Conservation (phyloP, 2,329 filamentous ascomycete genomes). For the Diaporthe sp. region DNA sequence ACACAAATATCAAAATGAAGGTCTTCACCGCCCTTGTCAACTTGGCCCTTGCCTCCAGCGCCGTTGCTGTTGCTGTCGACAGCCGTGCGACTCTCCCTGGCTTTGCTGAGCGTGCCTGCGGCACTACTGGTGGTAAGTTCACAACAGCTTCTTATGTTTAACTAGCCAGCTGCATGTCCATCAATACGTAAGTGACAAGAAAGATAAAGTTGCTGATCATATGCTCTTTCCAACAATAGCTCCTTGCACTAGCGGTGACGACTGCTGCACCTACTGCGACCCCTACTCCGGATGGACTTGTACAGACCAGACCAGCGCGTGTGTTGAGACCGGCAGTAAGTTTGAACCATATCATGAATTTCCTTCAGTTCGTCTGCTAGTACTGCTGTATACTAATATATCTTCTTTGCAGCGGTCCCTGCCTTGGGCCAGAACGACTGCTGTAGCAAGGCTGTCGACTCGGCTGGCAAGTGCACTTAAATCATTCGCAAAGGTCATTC, state of each 20-base stretch:
- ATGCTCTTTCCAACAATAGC: background rate
- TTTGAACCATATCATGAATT: background rate
- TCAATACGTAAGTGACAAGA: fast-evolving
- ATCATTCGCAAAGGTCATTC: background rate
- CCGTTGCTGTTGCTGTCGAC: constrained; percentile 7
- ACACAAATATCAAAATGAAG: constrained; percentile 9
- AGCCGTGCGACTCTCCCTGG: constrained; percentile 8
- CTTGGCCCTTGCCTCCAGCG: constrained; percentile 12
- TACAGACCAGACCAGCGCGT: background rate
- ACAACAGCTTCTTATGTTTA: background rate
- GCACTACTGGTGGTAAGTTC: constrained; percentile 14
- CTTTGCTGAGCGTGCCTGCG: constrained; percentile 14
- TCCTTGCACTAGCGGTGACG: background rate
- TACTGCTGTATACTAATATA: background rate
- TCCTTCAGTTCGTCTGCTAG: background rate
- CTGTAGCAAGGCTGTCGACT: constrained; percentile 15
- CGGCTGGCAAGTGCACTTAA: constrained; percentile 15
- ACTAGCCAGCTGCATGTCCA: background rate
- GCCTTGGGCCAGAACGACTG: background rate
- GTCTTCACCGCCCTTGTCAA: constrained; percentile 3
- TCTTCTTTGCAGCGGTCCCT: background rate
- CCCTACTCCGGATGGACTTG: constrained; percentile 14
- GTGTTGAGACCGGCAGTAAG: background rate
- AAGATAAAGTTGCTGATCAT: background rate
- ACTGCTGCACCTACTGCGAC: constrained; percentile 23